Percentiles rank a stretch among this genome's conserved stretches.
phyloP scores from a whole-genome alignment of 129 eudicot genomes.

The Pulicaria dysenterica region DNA sequence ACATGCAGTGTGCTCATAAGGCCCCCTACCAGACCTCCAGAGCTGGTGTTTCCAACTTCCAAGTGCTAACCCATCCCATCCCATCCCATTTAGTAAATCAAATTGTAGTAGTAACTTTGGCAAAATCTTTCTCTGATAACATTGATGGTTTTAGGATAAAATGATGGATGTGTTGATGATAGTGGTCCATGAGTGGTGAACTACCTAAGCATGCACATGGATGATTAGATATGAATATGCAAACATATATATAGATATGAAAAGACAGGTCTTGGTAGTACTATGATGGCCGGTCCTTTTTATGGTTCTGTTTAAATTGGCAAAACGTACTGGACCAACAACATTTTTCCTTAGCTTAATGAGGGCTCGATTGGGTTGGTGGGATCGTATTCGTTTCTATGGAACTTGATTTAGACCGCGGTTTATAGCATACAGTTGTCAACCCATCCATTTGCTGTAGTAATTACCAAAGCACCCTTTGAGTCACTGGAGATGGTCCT shows the following conservation, averaged over 20 bases:
- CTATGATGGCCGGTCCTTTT: conserved; percentile 33
- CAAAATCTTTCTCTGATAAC: conserved; percentile 12
- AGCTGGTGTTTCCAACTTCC: neutral
- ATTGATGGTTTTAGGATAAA: conserved; percentile 15
- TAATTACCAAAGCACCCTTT: neutral
- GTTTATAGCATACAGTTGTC: neutral
- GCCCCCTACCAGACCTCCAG: conserved; percentile 31
- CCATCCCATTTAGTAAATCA: conserved; percentile 18
- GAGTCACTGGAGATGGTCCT: neutral
- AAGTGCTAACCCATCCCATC: conserved; percentile 17
- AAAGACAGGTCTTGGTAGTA: conserved; percentile 32
- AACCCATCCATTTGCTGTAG: neutral
- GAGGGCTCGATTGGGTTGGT: conserved; percentile 29
- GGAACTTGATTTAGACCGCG: conserved; percentile 10
- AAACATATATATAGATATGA: conserved; percentile 22
- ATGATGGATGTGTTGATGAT: conserved; percentile 24
- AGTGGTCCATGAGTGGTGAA: conserved; percentile 33
- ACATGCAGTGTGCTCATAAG: conserved; percentile 25
- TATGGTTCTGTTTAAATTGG: conserved; percentile 27
- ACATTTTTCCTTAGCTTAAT: conserved; percentile 29
- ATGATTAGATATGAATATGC: conserved; percentile 28
- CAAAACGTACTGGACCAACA: conserved; percentile 32
- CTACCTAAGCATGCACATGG: conserved; percentile 40
- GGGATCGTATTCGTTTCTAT: conserved; percentile 1
- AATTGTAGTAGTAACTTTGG: neutral